These are phyloP conservation scores for Macrolepiota dolichaula DNA, from an alignment of 768 basidiomycete species.

Conservation along the genomic window DNA sequence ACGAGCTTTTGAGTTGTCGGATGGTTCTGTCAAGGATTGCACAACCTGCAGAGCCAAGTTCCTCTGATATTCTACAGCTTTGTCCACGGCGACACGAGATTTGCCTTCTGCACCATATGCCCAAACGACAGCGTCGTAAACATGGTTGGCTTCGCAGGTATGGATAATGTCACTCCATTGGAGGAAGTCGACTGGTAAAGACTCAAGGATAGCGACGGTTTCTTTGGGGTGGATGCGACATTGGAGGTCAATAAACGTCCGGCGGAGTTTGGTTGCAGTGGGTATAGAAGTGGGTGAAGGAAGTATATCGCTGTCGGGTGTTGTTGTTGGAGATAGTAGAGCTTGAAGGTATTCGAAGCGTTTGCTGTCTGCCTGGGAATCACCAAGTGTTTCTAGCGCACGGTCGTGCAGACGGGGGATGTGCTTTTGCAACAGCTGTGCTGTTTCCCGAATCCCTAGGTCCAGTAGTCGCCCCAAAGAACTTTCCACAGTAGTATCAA, in stretches of 20 bases:
- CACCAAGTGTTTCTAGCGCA: slow-evolving; percentile 52
- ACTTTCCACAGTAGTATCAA: slow-evolving; percentile 49
- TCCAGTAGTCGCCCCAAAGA: slow-evolving; percentile 66
- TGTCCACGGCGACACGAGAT: slow-evolving; percentile 61
- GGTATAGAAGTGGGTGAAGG: slow-evolving; percentile 31
- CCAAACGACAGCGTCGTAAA: slow-evolving; percentile 84
- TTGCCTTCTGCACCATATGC: slow-evolving; percentile 61
- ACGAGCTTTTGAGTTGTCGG: slow-evolving; percentile 25
- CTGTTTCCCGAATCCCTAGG: slow-evolving; percentile 62
- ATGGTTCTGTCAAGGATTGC: slow-evolving; percentile 33
- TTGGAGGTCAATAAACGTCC: slow-evolving; percentile 68
- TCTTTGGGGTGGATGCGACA: slow-evolving; percentile 65
- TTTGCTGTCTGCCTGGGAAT: slow-evolving; percentile 38
- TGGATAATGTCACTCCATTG: slow-evolving; percentile 53
- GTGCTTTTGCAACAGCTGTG: slow-evolving; percentile 66
- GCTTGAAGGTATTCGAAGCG: slow-evolving; percentile 77
- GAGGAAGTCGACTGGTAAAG: slow-evolving; percentile 47
- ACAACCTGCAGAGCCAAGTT: slow-evolving; percentile 33
- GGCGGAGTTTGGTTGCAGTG: slow-evolving; percentile 47
- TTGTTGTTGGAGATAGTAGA: slow-evolving; percentile 49
- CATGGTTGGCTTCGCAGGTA: slow-evolving; percentile 64
- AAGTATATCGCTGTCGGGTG: slow-evolving; percentile 36
- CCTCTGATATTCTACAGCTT: slow-evolving; percentile 56
- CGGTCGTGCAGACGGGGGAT: slow-evolving; percentile 61
- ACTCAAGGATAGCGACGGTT: slow-evolving; percentile 60